Evolutionary conservation across 1,284 basidiomycete species (phyloP).

Genomic region (Trametes hirsuta): DNA sequence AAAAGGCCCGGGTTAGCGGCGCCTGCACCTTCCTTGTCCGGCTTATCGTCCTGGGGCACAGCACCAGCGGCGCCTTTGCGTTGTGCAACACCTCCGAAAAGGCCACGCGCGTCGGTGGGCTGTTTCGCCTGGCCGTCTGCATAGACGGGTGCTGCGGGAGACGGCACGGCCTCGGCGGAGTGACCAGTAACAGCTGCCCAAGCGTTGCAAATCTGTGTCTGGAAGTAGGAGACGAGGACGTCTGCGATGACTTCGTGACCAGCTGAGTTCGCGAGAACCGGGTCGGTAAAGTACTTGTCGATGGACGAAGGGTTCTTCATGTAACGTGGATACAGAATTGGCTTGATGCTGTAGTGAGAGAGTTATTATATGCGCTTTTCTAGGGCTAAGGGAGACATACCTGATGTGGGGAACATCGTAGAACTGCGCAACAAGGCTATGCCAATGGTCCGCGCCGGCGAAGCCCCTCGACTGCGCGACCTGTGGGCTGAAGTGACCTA

Average conservation of each 20-base stretch:
- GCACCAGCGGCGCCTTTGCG: slow-evolving; percentile 55
- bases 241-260: slow-evolving; percentile 89
- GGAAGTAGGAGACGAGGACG: slow-evolving; percentile 84
- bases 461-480: slow-evolving; percentile 79
- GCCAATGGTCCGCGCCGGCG: slow-evolving; percentile 85
- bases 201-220: slow-evolving; percentile 82
- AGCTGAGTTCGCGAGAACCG: slow-evolving; percentile 75
- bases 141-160: slow-evolving; percentile 40
- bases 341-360: slow-evolving; percentile 63
- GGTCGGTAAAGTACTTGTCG: slow-evolving; percentile 78
- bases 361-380: background rate
- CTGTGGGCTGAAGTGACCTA: slow-evolving; percentile 92
- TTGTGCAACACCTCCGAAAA: slow-evolving; percentile 76
- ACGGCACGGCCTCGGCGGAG: slow-evolving; percentile 61
- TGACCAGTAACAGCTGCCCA: slow-evolving; percentile 79
- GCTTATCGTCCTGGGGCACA: slow-evolving; percentile 28
- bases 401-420: slow-evolving; percentile 93
- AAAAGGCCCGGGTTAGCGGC: slow-evolving; percentile 25
- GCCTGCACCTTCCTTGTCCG: slow-evolving; percentile 25
- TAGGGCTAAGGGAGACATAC: slow-evolving; percentile 37
- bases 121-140: slow-evolving; percentile 34
- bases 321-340: slow-evolving; percentile 81
- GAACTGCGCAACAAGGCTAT: slow-evolving; percentile 89
- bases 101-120: slow-evolving; percentile 52
- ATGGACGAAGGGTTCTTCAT: slow-evolving; percentile 74